Evolutionary conservation across 139 green algal species (phyloP), one percentile per base, ranked within the genome.

Genomic region (Micromonas commoda): DNA sequence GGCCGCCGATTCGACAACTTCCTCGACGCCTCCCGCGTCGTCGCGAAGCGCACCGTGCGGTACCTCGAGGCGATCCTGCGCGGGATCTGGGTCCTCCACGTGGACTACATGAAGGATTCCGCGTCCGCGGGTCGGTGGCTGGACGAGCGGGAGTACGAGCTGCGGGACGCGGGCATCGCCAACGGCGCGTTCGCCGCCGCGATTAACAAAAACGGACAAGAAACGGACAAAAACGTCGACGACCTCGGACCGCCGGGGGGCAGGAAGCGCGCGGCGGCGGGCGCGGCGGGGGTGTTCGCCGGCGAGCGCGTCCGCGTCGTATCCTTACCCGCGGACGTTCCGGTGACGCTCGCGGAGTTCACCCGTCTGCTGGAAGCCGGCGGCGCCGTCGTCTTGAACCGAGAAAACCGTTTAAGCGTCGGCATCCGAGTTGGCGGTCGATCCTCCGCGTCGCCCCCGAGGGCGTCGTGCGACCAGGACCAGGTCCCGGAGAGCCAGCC

Each of bases 11-110:
- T 26, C 20, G 34, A 33, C 28, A 31, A 70, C 16, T 23, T 23
- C 28, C 20, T 39, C 63, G 34, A 33, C 28, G 31, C 31, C 16
- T 23, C 20, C 28, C 20, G 23, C 63, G 37, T 63, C 0, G 2
- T 61, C 2, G 53, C 60, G 68, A 61, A 75, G 6, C 35, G 68
- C 35, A 63, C 68, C 26, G 68, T 39, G 23, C 31, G 33, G 35
- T 75, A 75, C 35, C 29, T 75, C 37, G 68, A 75, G 38, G 37
- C 68, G 2, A 63, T 75, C 29, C 34, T 61, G 13, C 23, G 68
- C 20, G 68, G 68, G 4, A 32, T 75, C 13, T 75, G 33, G 21
- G 61, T 75, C 5, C n/a, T 75, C 5, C 38, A 28, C 37, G 53
- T 9, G 3, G 68, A 75, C 31, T 75, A 39, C 34, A 0, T 61